A percentile compares a stretch with the other conserved stretches of the same genome.
phyloP scores from a whole-genome alignment of 371 early-diverging fungal species.

The Saksenaea oblongispora region DNA sequence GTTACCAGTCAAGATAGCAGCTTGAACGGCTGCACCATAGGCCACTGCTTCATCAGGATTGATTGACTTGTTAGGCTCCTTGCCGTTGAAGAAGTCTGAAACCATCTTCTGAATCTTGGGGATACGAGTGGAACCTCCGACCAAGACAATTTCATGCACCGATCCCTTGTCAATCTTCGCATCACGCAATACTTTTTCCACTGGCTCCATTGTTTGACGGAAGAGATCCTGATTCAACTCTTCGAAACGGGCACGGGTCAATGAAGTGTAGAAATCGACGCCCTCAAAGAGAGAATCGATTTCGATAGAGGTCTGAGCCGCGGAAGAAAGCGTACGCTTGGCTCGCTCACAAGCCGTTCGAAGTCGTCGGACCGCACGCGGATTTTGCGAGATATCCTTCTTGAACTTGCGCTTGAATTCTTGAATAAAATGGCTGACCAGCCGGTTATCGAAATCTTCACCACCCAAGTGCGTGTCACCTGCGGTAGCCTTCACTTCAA shows the following conservation, averaged over 20 bases:
- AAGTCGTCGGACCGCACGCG: constrained; percentile 91
- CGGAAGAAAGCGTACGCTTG: constrained; percentile 91
- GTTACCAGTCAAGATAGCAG: constrained; percentile 82
- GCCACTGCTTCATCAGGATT: constrained; percentile 98
- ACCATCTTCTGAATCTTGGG: constrained; percentile 99
- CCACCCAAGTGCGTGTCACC: constrained; percentile 97
- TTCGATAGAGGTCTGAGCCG: constrained; percentile 88
- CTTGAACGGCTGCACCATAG: constrained; percentile 97
- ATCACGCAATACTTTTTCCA: constrained; percentile 92
- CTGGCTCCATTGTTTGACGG: constrained; percentile 90
- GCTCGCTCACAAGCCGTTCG: constrained; percentile 95
- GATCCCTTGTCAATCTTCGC: constrained; percentile 86
- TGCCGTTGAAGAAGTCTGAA: constrained; percentile 95
- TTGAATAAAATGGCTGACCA: constrained; percentile 83
- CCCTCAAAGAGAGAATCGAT: constrained; percentile 94
- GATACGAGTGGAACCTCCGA: constrained; percentile 99
- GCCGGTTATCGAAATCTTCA: constrained; percentile 95
- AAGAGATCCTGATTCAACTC: constrained; percentile 94
- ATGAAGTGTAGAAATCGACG: constrained; percentile 87
- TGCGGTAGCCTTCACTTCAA: constrained; percentile 92
- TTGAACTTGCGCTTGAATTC: constrained; percentile 92
- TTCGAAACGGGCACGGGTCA: constrained; percentile 97
- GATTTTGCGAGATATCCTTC: constrained; percentile 83
- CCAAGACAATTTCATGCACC: constrained; percentile 94
- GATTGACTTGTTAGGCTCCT: constrained; percentile 94